phyloP scores from a whole-genome alignment of 441 rosid species.

The Syzygium syzygioides region DNA sequence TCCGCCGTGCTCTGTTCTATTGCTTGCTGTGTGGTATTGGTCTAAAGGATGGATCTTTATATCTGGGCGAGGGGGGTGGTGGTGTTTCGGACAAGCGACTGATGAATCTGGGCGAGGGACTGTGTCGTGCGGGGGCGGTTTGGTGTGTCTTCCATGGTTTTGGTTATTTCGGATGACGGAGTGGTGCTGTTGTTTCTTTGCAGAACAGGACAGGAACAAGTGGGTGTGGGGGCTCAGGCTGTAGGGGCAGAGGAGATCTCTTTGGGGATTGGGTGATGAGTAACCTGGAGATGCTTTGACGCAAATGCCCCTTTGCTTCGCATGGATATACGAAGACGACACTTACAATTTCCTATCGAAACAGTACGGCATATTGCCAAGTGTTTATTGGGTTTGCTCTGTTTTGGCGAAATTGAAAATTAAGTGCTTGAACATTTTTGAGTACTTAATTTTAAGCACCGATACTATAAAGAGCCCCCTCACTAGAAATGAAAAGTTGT shows the following conservation, averaged over 20 bases:
- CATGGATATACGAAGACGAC: neutral
- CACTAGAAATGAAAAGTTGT: neutral
- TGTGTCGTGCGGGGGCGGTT: neutral
- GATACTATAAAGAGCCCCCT: neutral
- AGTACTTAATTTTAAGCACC: neutral
- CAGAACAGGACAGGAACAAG: neutral
- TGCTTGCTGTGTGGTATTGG: neutral
- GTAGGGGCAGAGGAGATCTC: neutral
- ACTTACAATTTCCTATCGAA: neutral
- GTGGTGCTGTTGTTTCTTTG: neutral
- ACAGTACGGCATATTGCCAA: neutral
- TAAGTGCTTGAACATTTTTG: accelerated
- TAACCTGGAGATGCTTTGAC: neutral
- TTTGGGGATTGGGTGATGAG: neutral
- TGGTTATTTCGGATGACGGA: neutral
- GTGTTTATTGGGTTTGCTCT: no score
- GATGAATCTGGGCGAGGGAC: neutral
- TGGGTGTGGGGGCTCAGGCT: neutral
- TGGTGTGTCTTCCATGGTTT: neutral
- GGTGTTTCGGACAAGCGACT: neutral
- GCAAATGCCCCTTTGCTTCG: neutral
- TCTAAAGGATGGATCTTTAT: neutral
- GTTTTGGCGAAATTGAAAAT: neutral
- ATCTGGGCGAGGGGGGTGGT: neutral
- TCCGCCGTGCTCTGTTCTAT: neutral